Evolutionary conservation across 2,329 filamentous ascomycete species (phyloP), one percentile per base, ranked within the genome.

Genomic region (Colletotrichum tropicicola): DNA sequence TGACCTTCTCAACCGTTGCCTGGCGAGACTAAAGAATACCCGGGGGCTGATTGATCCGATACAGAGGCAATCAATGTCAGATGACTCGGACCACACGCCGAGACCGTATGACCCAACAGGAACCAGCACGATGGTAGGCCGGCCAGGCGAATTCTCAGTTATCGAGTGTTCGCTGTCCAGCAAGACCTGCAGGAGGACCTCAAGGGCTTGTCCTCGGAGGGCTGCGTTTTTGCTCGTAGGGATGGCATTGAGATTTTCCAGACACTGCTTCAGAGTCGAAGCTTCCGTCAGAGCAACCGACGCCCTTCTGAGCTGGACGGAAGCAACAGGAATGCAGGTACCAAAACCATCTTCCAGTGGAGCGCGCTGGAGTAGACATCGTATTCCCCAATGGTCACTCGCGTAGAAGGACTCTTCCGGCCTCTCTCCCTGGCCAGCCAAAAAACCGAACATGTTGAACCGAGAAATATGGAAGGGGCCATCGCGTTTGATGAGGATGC

Each of bases 81-180:
- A 91, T 0, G 80, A 73, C 2, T 78, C 70, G 2, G 85, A 87
- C 87, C 89, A 91, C 3, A 89, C 84, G 9, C 85, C 85, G 3
- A 92, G 77, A 3, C 85, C 87, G 70, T 89, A 91, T 1, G 89
- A 91, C 1, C 89, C 90, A n/a, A 91, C 87, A 0, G 89, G 82
- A 6, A 87, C 80, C 7, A 91, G 71, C 1, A 88, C 77, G 37
- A 90, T 73, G 2, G 72, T 70, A 7, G 74, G 71, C 19, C 74
- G 66, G 67, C 41, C 54, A 41, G 17, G 64, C 25, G 25, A 19
- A 41, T 43, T 28, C 4, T 69, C 63, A 12, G 57, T 12, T 13
- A 41, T 35, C 10, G 49, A 30, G 5, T 59, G 54, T 52, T 69
- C 70, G 7, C 73, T 64, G 44, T 84, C 77, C 47, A 79, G 67